These are phyloP conservation scores for Hypomyces rosellus DNA, from an alignment of 2,329 filamentous ascomycete genomes.

Conservation along the genomic window DNA sequence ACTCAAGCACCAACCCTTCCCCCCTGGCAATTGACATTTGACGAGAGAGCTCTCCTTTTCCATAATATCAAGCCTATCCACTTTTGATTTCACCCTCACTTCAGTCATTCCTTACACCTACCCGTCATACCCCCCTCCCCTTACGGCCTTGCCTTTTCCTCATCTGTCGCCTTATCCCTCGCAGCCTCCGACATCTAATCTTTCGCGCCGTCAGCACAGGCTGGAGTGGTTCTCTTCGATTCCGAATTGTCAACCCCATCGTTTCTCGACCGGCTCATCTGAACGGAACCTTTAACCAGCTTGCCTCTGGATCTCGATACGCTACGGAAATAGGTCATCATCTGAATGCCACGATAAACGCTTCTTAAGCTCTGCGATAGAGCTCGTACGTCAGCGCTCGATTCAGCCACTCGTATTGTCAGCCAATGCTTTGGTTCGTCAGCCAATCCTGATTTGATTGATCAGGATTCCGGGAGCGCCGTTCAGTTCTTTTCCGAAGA, in stretches of 20 bases:
- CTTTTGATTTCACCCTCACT: slow-evolving; percentile 32
- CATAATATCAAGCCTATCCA: slow-evolving; percentile 33
- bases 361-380: slow-evolving; percentile 29
- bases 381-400: slow-evolving; percentile 23
- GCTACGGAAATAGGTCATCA: slow-evolving; percentile 5
- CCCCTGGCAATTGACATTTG: slow-evolving; percentile 11
- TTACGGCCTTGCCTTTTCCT: slow-evolving; percentile 6
- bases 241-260: not conserved
- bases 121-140: slow-evolving; percentile 8
- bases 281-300: not conserved
- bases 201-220: not conserved
- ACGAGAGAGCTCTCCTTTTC: slow-evolving; percentile 29
- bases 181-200: slow-evolving; percentile 8
- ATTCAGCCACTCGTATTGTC: slow-evolving; percentile 19
- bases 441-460: not conserved
- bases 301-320: not conserved
- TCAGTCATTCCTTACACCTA: slow-evolving; percentile 31
- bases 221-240: not conserved
- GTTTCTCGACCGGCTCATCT: not conserved
- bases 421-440: slow-evolving; percentile 12
- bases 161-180: slow-evolving; percentile 8
- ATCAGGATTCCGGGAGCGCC: slow-evolving; percentile 2
- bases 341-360: slow-evolving; percentile 33
- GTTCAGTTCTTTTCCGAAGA: not conserved
- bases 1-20: slow-evolving; percentile 1